Evolutionary conservation across 1,139 yeast species (phyloP).

Genomic region (Sporopachydermia cereana): DNA sequence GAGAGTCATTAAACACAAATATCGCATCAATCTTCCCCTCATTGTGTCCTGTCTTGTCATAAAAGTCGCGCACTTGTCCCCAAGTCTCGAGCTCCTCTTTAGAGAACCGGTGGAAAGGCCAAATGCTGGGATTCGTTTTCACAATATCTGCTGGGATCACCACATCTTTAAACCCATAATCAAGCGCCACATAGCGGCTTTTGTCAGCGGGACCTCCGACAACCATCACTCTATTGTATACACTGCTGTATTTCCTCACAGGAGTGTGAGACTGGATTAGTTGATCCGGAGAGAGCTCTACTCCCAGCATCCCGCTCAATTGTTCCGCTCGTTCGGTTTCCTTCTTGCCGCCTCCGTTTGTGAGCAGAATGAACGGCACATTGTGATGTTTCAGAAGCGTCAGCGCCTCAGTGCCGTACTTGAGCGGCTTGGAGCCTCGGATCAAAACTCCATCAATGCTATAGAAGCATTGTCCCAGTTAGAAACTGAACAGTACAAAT

Average conservation of each 20-base stretch:
- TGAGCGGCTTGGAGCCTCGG: slow-evolving; percentile 61
- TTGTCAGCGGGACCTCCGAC: slow-evolving; percentile 74
- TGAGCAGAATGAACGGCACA: slow-evolving; percentile 76
- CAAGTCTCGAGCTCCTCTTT: slow-evolving; percentile 34
- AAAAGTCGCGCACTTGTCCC: slow-evolving; percentile 24
- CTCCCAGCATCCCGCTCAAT: slow-evolving; percentile 39
- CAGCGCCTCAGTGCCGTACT: slow-evolving; percentile 57
- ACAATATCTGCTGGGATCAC: slow-evolving; percentile 69
- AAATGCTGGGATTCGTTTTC: slow-evolving; percentile 41
- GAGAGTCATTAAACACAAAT: slow-evolving; percentile 80
- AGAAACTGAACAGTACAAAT: slow-evolving; percentile 25
- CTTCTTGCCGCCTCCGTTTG: slow-evolving; percentile 86
- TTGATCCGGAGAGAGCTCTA: slow-evolving; percentile 44
- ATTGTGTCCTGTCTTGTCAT: slow-evolving; percentile 18
- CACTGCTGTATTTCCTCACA: slow-evolving; percentile 45
- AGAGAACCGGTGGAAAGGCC: slow-evolving; percentile 61
- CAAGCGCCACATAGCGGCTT: slow-evolving; percentile 58
- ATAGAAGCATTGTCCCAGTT: too few species aligned
- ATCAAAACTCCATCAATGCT: slow-evolving; percentile 85
- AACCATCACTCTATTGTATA: slow-evolving; percentile 54
- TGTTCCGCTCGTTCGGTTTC: slow-evolving; percentile 52
- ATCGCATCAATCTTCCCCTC: slow-evolving; percentile 59
- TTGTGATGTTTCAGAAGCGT: slow-evolving; percentile 38
- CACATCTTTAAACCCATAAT: slow-evolving; percentile 75
- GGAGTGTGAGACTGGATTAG: slow-evolving; percentile 91